Evolutionary conservation across 2,329 filamentous ascomycete species (phyloP), one percentile per base, ranked within the genome.

Genomic region (Aspergillus ochraceoroseus): DNA sequence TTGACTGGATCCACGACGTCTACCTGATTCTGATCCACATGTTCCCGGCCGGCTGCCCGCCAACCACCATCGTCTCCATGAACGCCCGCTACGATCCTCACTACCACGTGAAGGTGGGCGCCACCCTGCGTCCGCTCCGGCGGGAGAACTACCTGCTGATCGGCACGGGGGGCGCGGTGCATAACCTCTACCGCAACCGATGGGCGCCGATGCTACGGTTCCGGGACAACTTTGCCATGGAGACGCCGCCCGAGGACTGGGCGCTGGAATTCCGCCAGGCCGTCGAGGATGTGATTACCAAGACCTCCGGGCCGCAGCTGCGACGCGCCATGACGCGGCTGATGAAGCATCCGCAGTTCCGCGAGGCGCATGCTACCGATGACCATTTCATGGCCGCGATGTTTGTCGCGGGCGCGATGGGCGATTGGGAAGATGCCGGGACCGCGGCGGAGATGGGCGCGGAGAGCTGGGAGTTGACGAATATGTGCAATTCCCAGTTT

Each of bases 1-100:
- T 85, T 48, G 76, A 84, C 54, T 85, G 80, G 81, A 84, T 85
- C 56, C 80, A 85, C 65, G 82, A 85, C 59, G 82, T 78, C 0
- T 85, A 79, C 54, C 71, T 85, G 2, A 75, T 85, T 41, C 66
- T 84, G 6, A 81, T 84, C 55, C 71, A 79, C 38, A 85, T 85
- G 80, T 85, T 85, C 48, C 81, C 80, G 0, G 48, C 55, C 2
- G 68, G 66, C n/a, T 82, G 77, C 52, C 82, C 82, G 1, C 82
- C 81, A 0, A 83, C 80, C 0, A 82, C 78, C 2, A 68, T 83
- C 38, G 62, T 78, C 41, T 72, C 66, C 25, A 71, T 74, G 64
- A 48, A 48, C 35, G 43, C 43, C 7, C 63, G 72, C 6, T 79
- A 73, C 53, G 74, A 78, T 46, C 74, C 76, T 0, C 72, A 77